These are phyloP conservation scores for Globisporangium barbulae DNA, from an alignment of 352 stramenopile species.

Conservation along the genomic window DNA sequence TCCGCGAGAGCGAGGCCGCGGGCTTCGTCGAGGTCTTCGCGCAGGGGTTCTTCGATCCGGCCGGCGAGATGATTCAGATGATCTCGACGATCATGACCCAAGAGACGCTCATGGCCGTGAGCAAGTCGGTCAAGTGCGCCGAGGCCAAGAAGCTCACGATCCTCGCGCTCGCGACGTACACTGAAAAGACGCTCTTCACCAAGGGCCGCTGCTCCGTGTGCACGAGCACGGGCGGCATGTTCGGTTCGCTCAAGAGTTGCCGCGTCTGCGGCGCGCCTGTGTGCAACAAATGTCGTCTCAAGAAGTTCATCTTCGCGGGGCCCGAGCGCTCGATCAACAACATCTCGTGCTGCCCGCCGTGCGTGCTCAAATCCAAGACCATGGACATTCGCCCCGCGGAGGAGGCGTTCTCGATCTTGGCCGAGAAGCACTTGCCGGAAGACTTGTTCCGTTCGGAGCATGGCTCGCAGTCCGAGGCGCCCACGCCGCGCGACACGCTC, in stretches of 20 bases:
- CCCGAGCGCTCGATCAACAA: slow-evolving; percentile 5
- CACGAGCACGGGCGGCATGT: slow-evolving; percentile 5
- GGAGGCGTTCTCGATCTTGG: slow-evolving; percentile 15
- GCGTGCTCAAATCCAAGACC: slow-evolving; percentile 15
- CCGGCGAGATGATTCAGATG: slow-evolving; percentile 29
- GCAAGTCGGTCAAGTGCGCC: slow-evolving; percentile 26
- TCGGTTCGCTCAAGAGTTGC: slow-evolving; percentile 1
- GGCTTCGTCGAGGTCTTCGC: slow-evolving; percentile 40
- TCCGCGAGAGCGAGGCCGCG: slow-evolving; percentile 29
- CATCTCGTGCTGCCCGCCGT: slow-evolving; percentile 14
- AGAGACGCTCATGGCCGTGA: slow-evolving; percentile 29
- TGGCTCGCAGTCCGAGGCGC: slow-evolving; percentile 2
- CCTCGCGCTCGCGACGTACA: slow-evolving; percentile 19
- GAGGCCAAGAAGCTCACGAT: slow-evolving; percentile 59
- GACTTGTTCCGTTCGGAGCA: slow-evolving; percentile 13
- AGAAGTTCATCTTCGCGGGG: slow-evolving; percentile 14
- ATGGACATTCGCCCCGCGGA: slow-evolving; percentile 16
- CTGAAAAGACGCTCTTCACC: slow-evolving; percentile 3
- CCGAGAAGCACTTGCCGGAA: slow-evolving; percentile 11
- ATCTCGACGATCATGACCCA: slow-evolving; percentile 21
- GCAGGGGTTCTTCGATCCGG: slow-evolving; percentile 37
- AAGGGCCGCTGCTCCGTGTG: slow-evolving; percentile 14
- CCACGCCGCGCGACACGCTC: slow-evolving; percentile 4
- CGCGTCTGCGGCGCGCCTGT: slow-evolving; percentile 8
- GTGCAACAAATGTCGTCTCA: slow-evolving; percentile 7